Base-by-base conservation (phyloP, 1,284 basidiomycete species). In the Filobasidium uniguttulatum region DNA sequence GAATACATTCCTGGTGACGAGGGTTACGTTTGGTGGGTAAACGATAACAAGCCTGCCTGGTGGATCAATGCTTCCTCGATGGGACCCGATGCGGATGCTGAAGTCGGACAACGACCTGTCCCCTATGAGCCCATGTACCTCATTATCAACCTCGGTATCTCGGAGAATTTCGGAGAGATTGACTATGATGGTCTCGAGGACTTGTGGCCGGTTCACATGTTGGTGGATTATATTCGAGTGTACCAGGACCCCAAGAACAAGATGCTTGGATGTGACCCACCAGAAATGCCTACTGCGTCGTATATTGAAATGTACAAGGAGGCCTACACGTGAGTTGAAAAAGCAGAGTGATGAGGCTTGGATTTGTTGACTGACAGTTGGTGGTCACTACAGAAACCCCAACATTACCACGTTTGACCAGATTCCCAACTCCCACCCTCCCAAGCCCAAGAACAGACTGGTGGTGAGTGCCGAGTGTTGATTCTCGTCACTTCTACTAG, bases 121-220 rank as follows among this genome's bases (percentile, higher is more conserved):
- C 79, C 88, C 0, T 78, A 84, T 60, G 89, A 90, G 64, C 86
- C 87, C 5, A 80, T 90, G 82, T 69, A 67, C 47, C 71, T 88
- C 59, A 79, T 88, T 54, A 69, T 77, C 52, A 87, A 88, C 63
- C 69, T 93, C 60, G 87, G 85, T 46, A 80, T 91, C 66, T 88
- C 85, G 2, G 68, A 71, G 20, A 82, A 83, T 61, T 91, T 91
- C 60, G 82, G 82, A 33, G 50, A 57, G 3, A 77, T 87, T 37
- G 80, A 89, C 28, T 67, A 57, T 37, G 58, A 60, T 17, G 63
- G 63, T 5, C 50, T 67, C 10, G 59, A 56, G 26, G 37, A 46
- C 5, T 55, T 63, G 3, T 66, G 61, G 61, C 64, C 64, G 26
- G 61, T 63, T 15, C 53, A 50, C 29, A 66, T 68, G 66, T 54